phyloP scores from a whole-genome alignment of 2,329 filamentous ascomycete species.

The Aspergillus pseudonomiae region DNA sequence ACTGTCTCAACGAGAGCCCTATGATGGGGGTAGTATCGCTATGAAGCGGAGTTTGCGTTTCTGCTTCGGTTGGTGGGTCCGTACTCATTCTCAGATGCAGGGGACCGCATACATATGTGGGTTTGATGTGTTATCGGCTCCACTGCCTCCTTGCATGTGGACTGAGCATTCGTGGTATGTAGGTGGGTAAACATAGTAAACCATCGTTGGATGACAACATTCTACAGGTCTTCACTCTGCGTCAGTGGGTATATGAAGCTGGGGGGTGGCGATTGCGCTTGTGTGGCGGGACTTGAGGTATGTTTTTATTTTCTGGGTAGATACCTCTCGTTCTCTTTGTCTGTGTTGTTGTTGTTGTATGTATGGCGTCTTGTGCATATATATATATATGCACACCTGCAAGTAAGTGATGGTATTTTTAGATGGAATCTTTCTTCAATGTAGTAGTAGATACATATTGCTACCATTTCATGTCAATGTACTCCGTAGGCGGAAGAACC shows the following conservation, averaged over 20 bases:
- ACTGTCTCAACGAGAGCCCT: background rate
- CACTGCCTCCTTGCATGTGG: conserved; percentile 12
- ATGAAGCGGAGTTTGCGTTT: background rate
- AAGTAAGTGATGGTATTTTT: background rate
- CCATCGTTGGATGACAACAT: background rate
- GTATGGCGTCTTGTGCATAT: background rate
- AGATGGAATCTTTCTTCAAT: background rate
- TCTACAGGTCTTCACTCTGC: background rate
- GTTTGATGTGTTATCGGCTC: conserved; percentile 13
- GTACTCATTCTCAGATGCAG: conserved; percentile 9
- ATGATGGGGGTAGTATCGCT: background rate
- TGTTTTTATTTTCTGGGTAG: background rate
- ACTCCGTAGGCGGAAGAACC: background rate
- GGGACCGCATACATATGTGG: conserved; percentile 8
- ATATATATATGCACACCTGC: background rate
- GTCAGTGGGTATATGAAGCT: background rate
- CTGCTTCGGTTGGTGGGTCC: background rate
- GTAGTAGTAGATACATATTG: background rate
- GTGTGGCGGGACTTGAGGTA: background rate
- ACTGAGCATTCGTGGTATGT: conserved; percentile 4
- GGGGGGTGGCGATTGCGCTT: background rate
- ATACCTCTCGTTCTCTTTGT: background rate
- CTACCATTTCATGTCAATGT: background rate
- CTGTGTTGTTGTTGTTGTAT: background rate
- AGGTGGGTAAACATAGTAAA: conserved; percentile 8